Base-by-base conservation (phyloP, 2,329 filamentous ascomycete genomes). In the Alternaria ventricosa region DNA sequence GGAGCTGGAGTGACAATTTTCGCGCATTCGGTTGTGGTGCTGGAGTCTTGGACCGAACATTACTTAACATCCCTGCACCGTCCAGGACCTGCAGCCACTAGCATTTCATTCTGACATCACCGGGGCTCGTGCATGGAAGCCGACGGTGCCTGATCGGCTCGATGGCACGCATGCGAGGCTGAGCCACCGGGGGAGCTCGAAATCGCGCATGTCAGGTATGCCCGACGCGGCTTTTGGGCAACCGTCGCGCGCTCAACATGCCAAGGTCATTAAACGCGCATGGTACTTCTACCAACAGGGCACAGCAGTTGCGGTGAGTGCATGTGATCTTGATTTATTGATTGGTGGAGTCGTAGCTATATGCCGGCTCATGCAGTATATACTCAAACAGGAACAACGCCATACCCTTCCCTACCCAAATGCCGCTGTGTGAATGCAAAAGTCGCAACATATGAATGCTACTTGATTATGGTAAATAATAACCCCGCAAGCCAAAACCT, bases 1-100 rank as follows among this genome's bases (percentile, higher is more conserved):
- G 65, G 68, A 62, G 69, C 62, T 67, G 66, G 54, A 36, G 36
- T 59, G 57, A 45, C 55, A 71, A 75, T 73, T 75, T 75, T 75
- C 66, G 60, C 70, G 59, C 65, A 64, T 60, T 71, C 63, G 67
- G 53, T 65, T 63, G 63, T 63, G 63, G 55, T 64, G 18, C 59
- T 60, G 51, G 55, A 55, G 57, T 55, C 61, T 55, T 62, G 62
- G 58, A 55, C 60, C 55, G 50, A 65, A 57, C 46, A 49, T 47
- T 46, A 60, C 58, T 63, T 63, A 65, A 60, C 64, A 63, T 58
- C 65, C 60, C 63, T 65, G 62, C 49, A 20, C 56, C 53, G 45
- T 28, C 53, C 46, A 53, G 44, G 22, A 50, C 47, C 54, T 36
- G 53, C 59, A 59, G 62, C 65, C 65, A 59, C 60, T 65, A 64